Evolutionary conservation across 2,329 filamentous ascomycete genomes (phyloP), one percentile per base, ranked within the genome.

Genomic region (Colletotrichum lupini): DNA sequence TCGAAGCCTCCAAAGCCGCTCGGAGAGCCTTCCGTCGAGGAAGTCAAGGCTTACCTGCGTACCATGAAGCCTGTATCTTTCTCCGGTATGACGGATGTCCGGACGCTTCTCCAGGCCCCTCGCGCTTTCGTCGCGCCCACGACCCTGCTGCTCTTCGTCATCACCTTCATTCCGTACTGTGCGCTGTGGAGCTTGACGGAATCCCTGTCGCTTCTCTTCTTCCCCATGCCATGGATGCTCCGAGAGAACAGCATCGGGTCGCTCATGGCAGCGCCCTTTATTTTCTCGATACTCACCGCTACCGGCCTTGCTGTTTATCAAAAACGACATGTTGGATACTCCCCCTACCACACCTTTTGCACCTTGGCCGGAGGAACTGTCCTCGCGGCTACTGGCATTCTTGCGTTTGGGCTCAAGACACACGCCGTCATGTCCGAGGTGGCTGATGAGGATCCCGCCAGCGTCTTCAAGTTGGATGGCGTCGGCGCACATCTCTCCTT

Each of bases 91-190:
- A 72, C 81, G 42, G 78, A 82, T 70, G 22, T 77, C 2, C 62
- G 76, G 0, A 77, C 81, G 2, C 77, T 86, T 19, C 78, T 87
- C n/a, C 86, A 89, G 67, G 83, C 82, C 0, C 82, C 87, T 0
- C 83, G 87, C 6, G 87, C 87, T 8, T 79, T 88, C 64, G 75
- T 82, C 16, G 86, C 89, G 0, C 89, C 89, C 1, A 88, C 87
- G 0, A 86, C 86, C 0, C 66, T 83, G 16, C 81, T 90, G 1
- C 81, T 88, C 16, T 84, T 86, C 28, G 68, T 85, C 5, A 79
- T 85, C 1, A 84, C 87, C 0, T 77, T 86, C 28, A 80, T 90
- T 1, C 86, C 88, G 0, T 79, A 83, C 56, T 82, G 83, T 12
- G 78, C 83, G 0, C 82, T 90, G 11, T 89, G 88, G 85, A 85